These are phyloP conservation scores for Plasmodium fragile DNA, from an alignment of 169 alveolate genomes.

Conservation along the genomic window DNA sequence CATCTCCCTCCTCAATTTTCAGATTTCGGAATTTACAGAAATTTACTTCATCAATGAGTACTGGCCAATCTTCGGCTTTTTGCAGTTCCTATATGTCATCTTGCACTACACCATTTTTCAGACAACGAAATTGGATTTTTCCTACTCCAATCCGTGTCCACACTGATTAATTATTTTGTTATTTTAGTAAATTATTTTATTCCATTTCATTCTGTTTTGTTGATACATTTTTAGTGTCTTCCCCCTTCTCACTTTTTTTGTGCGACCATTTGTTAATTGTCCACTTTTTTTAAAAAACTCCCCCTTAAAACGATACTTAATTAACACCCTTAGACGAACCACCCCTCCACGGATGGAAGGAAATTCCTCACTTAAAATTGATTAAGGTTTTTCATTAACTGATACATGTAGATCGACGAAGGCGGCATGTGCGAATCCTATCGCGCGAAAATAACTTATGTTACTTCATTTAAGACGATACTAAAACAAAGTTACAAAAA, in stretches of 20 bases:
- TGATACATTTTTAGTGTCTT: neutral
- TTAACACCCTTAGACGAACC: neutral
- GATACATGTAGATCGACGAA: neutral
- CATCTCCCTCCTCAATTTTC: neutral
- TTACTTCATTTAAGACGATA: slow-evolving; percentile 3
- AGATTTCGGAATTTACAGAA: slow-evolving; percentile 86
- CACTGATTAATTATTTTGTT: slow-evolving; percentile 1
- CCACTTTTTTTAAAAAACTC: neutral
- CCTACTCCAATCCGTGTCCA: slow-evolving; percentile 74
- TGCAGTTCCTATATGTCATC: slow-evolving; percentile 78
- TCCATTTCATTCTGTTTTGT: neutral
- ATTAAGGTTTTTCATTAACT: neutral
- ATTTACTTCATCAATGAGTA: slow-evolving; percentile 80
- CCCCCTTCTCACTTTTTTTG: neutral
- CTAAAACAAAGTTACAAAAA: slow-evolving; percentile 51
- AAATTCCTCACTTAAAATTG: neutral
- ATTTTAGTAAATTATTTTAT: neutral
- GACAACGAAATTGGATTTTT: slow-evolving; percentile 46
- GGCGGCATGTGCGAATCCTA: neutral
- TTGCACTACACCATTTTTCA: slow-evolving; percentile 83
- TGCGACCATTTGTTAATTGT: neutral
- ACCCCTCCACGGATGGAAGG: neutral
- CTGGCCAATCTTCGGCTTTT: slow-evolving; percentile 84
- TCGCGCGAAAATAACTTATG: neutral
- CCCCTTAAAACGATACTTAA: neutral